Evolutionary conservation across 495 filamentous ascomycete species (phyloP).

Genomic region (Aspergillus avenaceus): DNA sequence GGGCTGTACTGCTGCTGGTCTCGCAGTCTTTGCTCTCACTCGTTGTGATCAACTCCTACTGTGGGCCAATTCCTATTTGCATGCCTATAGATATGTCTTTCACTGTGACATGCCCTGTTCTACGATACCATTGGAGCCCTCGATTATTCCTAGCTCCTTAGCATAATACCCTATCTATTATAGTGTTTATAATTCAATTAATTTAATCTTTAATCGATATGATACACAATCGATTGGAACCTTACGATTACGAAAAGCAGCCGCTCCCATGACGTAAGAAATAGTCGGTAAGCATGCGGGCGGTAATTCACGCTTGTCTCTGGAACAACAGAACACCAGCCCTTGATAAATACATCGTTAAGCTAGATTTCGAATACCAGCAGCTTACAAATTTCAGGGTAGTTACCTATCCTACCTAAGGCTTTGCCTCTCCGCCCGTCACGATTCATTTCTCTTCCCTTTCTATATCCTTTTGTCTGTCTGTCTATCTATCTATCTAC

Average conservation of each 20-base stretch:
- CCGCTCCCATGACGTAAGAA: slow-evolving; percentile 1
- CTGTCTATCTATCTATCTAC: background rate
- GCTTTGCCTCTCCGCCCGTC: too few relatives aligned
- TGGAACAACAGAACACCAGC: background rate
- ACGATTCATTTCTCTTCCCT: too few relatives aligned
- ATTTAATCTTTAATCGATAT: background rate
- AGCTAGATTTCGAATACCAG: too few relatives aligned
- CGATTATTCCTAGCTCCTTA: background rate
- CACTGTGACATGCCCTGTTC: background rate
- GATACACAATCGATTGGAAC: too few relatives aligned
- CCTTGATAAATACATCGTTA: background rate
- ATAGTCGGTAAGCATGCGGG: background rate
- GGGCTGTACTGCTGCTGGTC: slow-evolving; percentile 25
- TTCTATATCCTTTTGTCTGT: too few relatives aligned
- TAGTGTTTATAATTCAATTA: background rate
- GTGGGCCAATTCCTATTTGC: background rate
- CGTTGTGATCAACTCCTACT: background rate
- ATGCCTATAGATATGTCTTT: slow-evolving; percentile 9
- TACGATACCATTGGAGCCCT: background rate
- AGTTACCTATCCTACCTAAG: too few relatives aligned
- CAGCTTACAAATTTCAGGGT: too few relatives aligned
- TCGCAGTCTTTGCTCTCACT: slow-evolving; percentile 17
- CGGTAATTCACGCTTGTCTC: background rate
- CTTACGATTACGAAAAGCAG: background rate
- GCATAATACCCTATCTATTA: slow-evolving; percentile 1